A percentile compares a stretch with the other conserved stretches of the same genome.
Conservation (phyloP, 768 basidiomycete species). For the Strobilomyces dryophilus region DNA sequence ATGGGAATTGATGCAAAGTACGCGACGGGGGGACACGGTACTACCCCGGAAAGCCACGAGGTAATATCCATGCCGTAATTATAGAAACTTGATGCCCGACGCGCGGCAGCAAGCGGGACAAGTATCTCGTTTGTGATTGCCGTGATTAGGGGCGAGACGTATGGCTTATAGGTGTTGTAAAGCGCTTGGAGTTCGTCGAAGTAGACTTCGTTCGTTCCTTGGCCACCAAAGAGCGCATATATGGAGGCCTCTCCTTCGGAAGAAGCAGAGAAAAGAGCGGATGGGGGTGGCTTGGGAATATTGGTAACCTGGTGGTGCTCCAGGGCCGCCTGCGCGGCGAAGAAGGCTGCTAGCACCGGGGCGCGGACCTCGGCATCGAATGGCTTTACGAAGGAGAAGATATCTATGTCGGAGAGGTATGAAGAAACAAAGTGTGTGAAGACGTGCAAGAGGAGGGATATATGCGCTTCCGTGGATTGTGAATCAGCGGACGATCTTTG, state of each 20-base stretch:
- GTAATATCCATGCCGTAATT: constrained; percentile 74
- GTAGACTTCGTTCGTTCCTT: constrained; percentile 97
- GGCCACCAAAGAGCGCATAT: constrained; percentile 95
- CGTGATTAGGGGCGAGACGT: constrained; percentile 68
- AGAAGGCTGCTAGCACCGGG: constrained; percentile 75
- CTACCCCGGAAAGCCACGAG: constrained; percentile 76
- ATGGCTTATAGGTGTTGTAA: constrained; percentile 88
- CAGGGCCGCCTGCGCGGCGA: constrained; percentile 65
- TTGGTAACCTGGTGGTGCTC: constrained; percentile 50
- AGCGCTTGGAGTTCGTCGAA: constrained; percentile 92
- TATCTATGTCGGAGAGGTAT: constrained; percentile 68
- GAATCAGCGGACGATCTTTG: constrained; percentile 54
- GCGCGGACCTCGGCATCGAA: constrained; percentile 76
- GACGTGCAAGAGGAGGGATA: constrained; percentile 66
- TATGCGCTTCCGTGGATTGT: constrained; percentile 49
- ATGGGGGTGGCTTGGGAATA: constrained; percentile 57
- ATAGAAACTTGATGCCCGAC: constrained; percentile 61
- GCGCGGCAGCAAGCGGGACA: constrained; percentile 59
- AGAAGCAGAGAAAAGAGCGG: constrained; percentile 67
- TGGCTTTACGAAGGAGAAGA: constrained; percentile 75
- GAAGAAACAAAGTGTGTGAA: constrained; percentile 74
- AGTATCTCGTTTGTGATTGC: constrained; percentile 65
- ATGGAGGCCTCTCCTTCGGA: constrained; percentile 62
- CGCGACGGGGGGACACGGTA: constrained; percentile 67
- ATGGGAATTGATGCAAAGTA: constrained; percentile 93